phyloP scores from a whole-genome alignment of 257 asterid genomes.

The Apocynum venetum region DNA sequence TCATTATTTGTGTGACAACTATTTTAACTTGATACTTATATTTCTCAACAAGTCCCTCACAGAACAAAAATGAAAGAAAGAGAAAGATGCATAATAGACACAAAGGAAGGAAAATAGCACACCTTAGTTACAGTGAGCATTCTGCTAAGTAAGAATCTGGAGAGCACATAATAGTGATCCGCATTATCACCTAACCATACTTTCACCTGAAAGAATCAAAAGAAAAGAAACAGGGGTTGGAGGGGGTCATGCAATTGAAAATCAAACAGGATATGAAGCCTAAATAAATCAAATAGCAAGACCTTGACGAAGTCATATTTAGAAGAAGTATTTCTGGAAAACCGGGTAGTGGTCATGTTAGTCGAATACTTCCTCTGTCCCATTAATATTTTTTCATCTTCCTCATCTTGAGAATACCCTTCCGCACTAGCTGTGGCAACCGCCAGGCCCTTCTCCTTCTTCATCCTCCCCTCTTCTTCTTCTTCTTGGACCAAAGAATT shows the following conservation, averaged over 20 bases:
- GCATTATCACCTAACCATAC: conserved; percentile 99
- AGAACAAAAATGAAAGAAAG: background rate
- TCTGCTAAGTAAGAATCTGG: conserved; percentile 95
- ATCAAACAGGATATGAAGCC: conserved; percentile 1
- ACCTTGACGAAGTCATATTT: conserved; percentile 99
- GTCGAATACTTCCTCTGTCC: conserved; percentile 19
- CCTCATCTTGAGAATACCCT: conserved; percentile 3
- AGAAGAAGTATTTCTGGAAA: conserved; percentile 81
- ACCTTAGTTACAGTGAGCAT: conserved; percentile 97
- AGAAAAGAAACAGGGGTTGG: background rate
- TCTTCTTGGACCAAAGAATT: background rate
- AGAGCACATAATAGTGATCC: conserved; percentile 95
- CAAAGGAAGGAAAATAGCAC: background rate
- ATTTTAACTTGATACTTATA: no score
- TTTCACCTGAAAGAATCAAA: conserved; percentile 56
- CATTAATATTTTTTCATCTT: conserved; percentile 32
- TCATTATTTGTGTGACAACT: no score
- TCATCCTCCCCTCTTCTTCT: conserved; percentile 6
- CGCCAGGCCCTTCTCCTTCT: conserved; percentile 49
- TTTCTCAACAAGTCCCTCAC: no score
- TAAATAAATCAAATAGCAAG: conserved; percentile 4
- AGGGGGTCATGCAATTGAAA: background rate
- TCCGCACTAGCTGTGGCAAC: conserved; percentile 34
- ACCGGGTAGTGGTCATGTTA: conserved; percentile 35
- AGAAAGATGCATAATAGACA: background rate